phyloP scores from a whole-genome alignment of 352 stramenopile genomes.

The Phytopythium litorale region DNA sequence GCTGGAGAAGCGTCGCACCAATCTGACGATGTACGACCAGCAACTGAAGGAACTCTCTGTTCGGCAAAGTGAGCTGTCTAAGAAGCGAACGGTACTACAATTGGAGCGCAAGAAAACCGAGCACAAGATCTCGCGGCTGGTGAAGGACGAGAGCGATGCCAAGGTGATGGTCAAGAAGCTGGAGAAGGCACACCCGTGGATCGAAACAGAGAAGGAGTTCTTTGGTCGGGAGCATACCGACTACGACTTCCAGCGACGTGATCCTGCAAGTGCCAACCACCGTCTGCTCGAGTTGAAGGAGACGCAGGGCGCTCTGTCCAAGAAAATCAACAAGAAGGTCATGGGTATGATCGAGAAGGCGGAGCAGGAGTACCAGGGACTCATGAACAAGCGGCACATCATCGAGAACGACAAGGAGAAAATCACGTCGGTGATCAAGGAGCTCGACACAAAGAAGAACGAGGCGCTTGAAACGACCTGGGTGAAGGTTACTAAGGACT shows the following conservation, averaged over 20 bases:
- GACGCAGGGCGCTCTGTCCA: conserved; percentile 91
- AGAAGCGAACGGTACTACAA: conserved; percentile 86
- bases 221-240: conserved; percentile 97
- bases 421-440: conserved; percentile 98
- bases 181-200: conserved; percentile 95
- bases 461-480: conserved; percentile 95
- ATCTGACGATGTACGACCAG: conserved; percentile 85
- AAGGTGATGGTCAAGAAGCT: conserved; percentile 90
- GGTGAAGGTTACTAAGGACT: conserved; percentile 99
- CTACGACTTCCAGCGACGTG: conserved; percentile 95
- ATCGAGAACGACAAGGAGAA: conserved; percentile 99
- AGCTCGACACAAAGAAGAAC: conserved; percentile 99
- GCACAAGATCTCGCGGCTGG: conserved; percentile 89
- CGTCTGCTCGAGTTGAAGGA: conserved; percentile 91
- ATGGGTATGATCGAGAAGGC: conserved; percentile 99
- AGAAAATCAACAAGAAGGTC: conserved; percentile 99
- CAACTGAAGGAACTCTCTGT: conserved; percentile 88
- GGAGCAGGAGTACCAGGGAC: conserved; percentile 97
- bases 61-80: conserved; percentile 74
- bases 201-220: conserved; percentile 95
- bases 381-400: conserved; percentile 97
- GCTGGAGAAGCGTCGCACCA: conserved; percentile 61
- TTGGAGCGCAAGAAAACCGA: conserved; percentile 95
- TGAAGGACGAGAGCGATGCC: conserved; percentile 92
- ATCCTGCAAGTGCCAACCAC: conserved; percentile 82